Evolutionary conservation across 2,329 filamentous ascomycete genomes (phyloP).

Genomic region (Macrophomina tecta): DNA sequence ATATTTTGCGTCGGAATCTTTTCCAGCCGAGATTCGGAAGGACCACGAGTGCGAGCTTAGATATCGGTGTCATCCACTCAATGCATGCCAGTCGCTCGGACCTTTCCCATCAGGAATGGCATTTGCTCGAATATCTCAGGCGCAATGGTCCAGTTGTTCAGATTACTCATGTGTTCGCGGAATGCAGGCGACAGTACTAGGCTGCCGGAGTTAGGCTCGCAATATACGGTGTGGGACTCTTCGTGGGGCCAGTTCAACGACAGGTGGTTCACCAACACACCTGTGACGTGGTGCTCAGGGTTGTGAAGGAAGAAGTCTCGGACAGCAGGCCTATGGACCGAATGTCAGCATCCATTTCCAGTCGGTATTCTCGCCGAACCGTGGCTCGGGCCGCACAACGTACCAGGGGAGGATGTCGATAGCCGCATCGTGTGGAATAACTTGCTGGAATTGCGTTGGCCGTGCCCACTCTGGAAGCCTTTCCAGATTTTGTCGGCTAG

Average conservation of each 20-base stretch:
- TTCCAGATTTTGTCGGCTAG: constrained; percentile 26
- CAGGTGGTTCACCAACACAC: constrained; percentile 9
- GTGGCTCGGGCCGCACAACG: background rate
- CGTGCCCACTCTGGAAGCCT: constrained; percentile 25
- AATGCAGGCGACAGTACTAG: constrained; percentile 29
- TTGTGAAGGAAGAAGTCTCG: constrained; percentile 27
- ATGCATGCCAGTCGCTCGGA: constrained; percentile 19
- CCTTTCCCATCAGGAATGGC: constrained; percentile 26
- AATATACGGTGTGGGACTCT: constrained; percentile 23
- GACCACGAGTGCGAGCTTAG: background rate
- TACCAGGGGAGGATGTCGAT: constrained; percentile 28
- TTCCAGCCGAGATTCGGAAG: background rate
- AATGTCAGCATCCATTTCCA: constrained; percentile 5
- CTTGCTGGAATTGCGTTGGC: constrained; percentile 25
- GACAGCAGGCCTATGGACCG: constrained; percentile 22
- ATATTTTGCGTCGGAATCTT: background rate
- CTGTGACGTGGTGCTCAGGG: constrained; percentile 24
- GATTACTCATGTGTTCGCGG: constrained; percentile 38
- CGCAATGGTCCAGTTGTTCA: constrained; percentile 38
- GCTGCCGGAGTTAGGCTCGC: constrained; percentile 18
- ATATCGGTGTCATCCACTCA: background rate
- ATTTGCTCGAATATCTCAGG: constrained; percentile 35
- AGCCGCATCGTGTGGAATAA: constrained; percentile 28
- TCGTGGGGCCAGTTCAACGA: constrained; percentile 26
- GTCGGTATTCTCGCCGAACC: background rate